Evolutionary conservation across 495 filamentous ascomycete species (phyloP).

Genomic region (Penicillium atrosanguineum): DNA sequence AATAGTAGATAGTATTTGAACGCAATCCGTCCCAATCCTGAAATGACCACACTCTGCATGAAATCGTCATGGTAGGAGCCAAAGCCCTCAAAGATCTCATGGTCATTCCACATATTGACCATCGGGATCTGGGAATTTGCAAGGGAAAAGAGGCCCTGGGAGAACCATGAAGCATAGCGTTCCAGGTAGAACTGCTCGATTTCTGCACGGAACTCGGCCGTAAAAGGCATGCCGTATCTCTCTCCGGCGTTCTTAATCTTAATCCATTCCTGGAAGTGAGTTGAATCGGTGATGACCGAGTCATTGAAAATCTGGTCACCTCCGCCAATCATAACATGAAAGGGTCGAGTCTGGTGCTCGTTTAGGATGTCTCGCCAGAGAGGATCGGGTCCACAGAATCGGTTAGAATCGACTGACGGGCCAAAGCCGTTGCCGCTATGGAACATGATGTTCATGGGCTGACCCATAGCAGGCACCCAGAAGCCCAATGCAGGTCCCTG

Average conservation of each 20-base stretch:
- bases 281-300: conserved; percentile 67
- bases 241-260: conserved; percentile 74
- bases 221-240: conserved; percentile 73
- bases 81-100: conserved; percentile 96
- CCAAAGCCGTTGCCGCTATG: conserved; percentile 97
- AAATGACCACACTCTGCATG: conserved; percentile 88
- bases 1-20: conserved; percentile 99
- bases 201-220: conserved; percentile 74
- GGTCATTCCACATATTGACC: conserved; percentile 97
- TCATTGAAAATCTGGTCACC: conserved; percentile 98
- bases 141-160: conserved; percentile 88
- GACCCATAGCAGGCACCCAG: conserved; percentile 84
- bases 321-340: conserved; percentile 97
- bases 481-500: conserved; percentile 84
- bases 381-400: conserved; percentile 88
- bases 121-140: conserved; percentile 95
- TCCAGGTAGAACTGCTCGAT: conserved; percentile 84
- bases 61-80: conserved; percentile 91
- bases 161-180: conserved; percentile 88
- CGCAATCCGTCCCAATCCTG: conserved; percentile 81
- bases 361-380: conserved; percentile 96
- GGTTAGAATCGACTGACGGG: conserved; percentile 68
- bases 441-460: conserved; percentile 98
- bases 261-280: conserved; percentile 77
- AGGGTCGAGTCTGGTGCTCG: conserved; percentile 85